phyloP scores from a whole-genome alignment of 495 filamentous ascomycete species.

The Aspergillus campestris region DNA sequence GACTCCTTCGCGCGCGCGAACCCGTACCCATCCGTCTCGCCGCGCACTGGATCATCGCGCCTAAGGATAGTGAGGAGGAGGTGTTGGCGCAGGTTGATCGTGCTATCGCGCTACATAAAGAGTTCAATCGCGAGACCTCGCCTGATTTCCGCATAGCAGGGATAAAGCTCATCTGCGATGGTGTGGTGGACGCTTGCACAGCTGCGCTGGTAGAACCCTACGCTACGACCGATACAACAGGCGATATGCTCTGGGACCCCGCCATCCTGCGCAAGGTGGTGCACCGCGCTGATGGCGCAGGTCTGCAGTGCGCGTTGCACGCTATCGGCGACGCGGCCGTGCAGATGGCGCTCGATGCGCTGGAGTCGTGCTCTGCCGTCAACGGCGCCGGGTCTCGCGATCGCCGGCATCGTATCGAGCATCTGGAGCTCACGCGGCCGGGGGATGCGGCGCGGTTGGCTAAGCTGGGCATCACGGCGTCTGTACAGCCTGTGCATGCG shows the following conservation, averaged over 20 bases:
- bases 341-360: slow-evolving; percentile 41
- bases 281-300: slow-evolving; percentile 37
- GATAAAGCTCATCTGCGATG: slow-evolving; percentile 64
- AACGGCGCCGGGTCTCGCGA: slow-evolving; percentile 9
- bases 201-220: slow-evolving; percentile 56
- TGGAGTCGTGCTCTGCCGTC: slow-evolving; percentile 14
- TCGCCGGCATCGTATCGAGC: slow-evolving; percentile 51
- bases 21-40: slow-evolving; percentile 45
- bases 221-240: slow-evolving; percentile 19
- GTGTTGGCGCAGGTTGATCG: slow-evolving; percentile 48
- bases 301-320: slow-evolving; percentile 53
- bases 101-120: slow-evolving; percentile 44
- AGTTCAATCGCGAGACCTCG: slow-evolving; percentile 37
- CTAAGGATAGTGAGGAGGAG: slow-evolving; percentile 29
- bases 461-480: slow-evolving; percentile 49
- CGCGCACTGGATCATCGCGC: slow-evolving; percentile 52
- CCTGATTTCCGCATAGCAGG: slow-evolving; percentile 52
- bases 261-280: slow-evolving; percentile 44
- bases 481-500: slow-evolving; percentile 55
- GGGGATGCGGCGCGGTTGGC: slow-evolving; percentile 46
- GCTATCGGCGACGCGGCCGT: slow-evolving; percentile 57
- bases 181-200: slow-evolving; percentile 59
- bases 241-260: slow-evolving; percentile 44
- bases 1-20: slow-evolving; percentile 22
- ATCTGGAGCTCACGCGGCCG: slow-evolving; percentile 49